These are phyloP conservation scores for Fusarium longipes DNA, from an alignment of 2,329 filamentous ascomycete species.

Conservation along the genomic window DNA sequence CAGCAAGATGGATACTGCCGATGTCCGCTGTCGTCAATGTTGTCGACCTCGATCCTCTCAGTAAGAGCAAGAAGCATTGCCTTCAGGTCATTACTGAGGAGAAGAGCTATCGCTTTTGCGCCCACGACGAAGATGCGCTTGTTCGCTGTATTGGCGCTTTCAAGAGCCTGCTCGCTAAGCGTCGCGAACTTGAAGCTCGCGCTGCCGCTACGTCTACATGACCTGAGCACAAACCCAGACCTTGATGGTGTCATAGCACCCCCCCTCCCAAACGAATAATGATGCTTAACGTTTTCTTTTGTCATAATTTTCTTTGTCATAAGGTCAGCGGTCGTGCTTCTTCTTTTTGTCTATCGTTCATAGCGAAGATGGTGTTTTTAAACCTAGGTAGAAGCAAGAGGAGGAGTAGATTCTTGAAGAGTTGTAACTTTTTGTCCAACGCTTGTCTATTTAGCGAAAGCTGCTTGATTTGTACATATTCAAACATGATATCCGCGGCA, in stretches of 20 bases:
- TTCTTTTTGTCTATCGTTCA: conserved; percentile 10
- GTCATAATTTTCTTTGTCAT: conserved; percentile 19
- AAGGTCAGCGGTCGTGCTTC: conserved; percentile 19
- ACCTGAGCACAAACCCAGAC: conserved; percentile 1
- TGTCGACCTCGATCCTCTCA: conserved; percentile 90
- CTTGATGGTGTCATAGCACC: conserved; percentile 19
- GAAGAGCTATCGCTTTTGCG: conserved; percentile 81
- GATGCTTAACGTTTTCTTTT: conserved; percentile 42
- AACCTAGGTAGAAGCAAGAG: conserved; percentile 23
- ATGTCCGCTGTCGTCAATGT: conserved; percentile 85
- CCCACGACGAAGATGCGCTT: conserved; percentile 82
- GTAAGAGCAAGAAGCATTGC: conserved; percentile 85
- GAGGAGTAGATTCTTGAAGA: conserved; percentile 16
- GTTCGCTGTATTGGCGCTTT: conserved; percentile 89
- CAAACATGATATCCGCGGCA: conserved; percentile 38
- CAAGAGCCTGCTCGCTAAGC: conserved; percentile 83
- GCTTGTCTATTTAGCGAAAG: conserved; percentile 30
- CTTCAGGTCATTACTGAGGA: conserved; percentile 95
- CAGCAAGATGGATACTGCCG: conserved; percentile 82
- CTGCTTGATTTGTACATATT: conserved; percentile 37
- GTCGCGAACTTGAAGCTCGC: conserved; percentile 70
- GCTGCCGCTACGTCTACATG: conserved; percentile 46
- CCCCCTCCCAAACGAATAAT: conserved; percentile 41
- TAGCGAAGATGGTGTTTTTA: conserved; percentile 19
- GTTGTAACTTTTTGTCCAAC: conserved; percentile 25